These are phyloP conservation scores for Xylaria curta DNA, from an alignment of 495 filamentous ascomycete species.

Conservation along the genomic window DNA sequence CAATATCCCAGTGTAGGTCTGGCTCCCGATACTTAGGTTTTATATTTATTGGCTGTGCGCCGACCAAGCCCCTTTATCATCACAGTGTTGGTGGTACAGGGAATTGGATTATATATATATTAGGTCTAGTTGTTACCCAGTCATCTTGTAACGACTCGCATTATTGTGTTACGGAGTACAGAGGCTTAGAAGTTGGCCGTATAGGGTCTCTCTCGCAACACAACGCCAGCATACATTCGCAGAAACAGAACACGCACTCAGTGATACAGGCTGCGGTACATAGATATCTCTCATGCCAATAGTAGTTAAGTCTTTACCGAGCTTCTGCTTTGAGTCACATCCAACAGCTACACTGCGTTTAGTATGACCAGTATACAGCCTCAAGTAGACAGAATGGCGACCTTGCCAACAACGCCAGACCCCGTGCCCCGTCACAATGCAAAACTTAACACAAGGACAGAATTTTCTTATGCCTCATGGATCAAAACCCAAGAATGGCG, in stretches of 20 bases:
- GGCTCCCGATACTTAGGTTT: not conserved
- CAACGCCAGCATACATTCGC: not conserved
- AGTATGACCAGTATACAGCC: not conserved
- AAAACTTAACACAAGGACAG: not conserved
- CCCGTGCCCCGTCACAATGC: slow-evolving; percentile 2
- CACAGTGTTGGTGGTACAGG: not conserved
- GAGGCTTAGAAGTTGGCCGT: not conserved
- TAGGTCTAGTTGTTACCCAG: not conserved
- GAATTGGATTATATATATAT: too few species aligned
- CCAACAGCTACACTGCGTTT: not conserved
- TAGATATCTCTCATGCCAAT: not conserved
- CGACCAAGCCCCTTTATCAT: not conserved
- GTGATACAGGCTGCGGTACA: not conserved
- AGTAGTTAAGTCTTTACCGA: not conserved
- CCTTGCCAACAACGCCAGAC: slow-evolving; percentile 8
- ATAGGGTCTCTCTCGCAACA: not conserved
- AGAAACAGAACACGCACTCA: not conserved
- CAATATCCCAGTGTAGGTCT: not conserved
- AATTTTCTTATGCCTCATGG: too few species aligned
- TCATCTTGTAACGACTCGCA: not conserved
- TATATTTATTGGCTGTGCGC: not conserved
- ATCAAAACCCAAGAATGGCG: slow-evolving; percentile 41
- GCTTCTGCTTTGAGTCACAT: not conserved
- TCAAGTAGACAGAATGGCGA: not conserved
- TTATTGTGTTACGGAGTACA: not conserved